Evolutionary conservation across 768 basidiomycete genomes (phyloP).

Genomic region (Kwoniella dejecticola): DNA sequence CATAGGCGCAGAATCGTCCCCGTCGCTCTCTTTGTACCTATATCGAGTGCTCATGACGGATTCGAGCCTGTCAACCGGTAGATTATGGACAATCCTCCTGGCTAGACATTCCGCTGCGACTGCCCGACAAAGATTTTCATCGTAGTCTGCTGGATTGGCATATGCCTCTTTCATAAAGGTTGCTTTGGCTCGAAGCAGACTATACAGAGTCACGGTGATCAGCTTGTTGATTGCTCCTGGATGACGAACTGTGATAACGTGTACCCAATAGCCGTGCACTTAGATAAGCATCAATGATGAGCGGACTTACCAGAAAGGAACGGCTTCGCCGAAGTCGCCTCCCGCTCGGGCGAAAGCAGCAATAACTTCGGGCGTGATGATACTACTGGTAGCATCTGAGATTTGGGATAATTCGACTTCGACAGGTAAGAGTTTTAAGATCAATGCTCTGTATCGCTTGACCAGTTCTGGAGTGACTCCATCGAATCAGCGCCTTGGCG

Average conservation of each 20-base stretch:
- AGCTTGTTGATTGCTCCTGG: background rate
- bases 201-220: background rate
- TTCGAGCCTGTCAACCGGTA: constrained; percentile 66
- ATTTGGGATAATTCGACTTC: constrained; percentile 71
- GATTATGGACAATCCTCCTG: constrained; percentile 66
- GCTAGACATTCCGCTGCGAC: constrained; percentile 54
- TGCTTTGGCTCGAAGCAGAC: constrained; percentile 57
- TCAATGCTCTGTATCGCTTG: constrained; percentile 74
- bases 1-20: constrained; percentile 60
- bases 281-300: no score
- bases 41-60: constrained; percentile 77
- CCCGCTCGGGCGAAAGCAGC: constrained; percentile 74
- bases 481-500: no score
- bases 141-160: constrained; percentile 79
- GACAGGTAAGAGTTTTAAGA: constrained; percentile 72
- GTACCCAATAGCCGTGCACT: no score
- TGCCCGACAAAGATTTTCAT: constrained; percentile 81
- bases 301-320: constrained; percentile 57
- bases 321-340: constrained; percentile 84
- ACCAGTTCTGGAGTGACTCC: constrained; percentile 67
- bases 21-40: constrained; percentile 70
- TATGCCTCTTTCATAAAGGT: constrained; percentile 82
- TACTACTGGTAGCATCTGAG: constrained; percentile 73
- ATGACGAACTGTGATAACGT: no score
- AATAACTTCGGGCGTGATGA: constrained; percentile 76